Evolutionary conservation across 2,329 filamentous ascomycete species (phyloP), one percentile per base, ranked within the genome.

Genomic region (Trichophyton equinum): DNA sequence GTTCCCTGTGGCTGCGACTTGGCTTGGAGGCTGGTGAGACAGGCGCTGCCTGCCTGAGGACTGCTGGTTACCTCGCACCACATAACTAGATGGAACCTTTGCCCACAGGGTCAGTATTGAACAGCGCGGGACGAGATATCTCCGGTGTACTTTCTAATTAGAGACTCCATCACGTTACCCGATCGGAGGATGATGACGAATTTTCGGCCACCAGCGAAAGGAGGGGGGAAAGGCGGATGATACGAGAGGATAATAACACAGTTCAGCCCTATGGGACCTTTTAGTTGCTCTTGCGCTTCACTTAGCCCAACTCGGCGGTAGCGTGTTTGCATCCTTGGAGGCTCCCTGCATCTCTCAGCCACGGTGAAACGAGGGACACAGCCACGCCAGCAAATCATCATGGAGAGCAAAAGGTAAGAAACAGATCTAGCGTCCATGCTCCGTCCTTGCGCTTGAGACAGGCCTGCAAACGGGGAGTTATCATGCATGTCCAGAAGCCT

Each of bases 321-420:
- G 40, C n/a, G 40, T 44, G 33, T 36, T 36, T 36, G 33, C 4
- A 36, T 36, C 33, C 33, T 44, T 44, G 40, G 49, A 55, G 49
- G 49, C 49, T 55, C 49, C 44, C 49, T 55, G 49, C 27, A 55
- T 33, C 27, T 36, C 49, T 55, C 49, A 55, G 49, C 49, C 49
- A 55, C 49, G 49, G 33, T 20, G 27, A 55, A 36, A 55, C 49
- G 36, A 33, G 49, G 15, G 27, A 55, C 49, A 55, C 49, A 55
- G 49, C 49, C 49, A 55, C 49, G 30, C 27, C 15, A 44, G n/a
- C 40, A 18, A 44, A 44, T 44, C 40, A 44, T 44, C 40, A 15
- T 18, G 6, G 15, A 44, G 33, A 36, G 13, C 40, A 15, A 44
- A 18, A 44, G 18, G n/a, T 22, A 20, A 55, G 27, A 15, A 11